Evolutionary conservation across 768 basidiomycete genomes (phyloP), one percentile per base, ranked within the genome.

Genomic region (Kwoniella bestiolae): DNA sequence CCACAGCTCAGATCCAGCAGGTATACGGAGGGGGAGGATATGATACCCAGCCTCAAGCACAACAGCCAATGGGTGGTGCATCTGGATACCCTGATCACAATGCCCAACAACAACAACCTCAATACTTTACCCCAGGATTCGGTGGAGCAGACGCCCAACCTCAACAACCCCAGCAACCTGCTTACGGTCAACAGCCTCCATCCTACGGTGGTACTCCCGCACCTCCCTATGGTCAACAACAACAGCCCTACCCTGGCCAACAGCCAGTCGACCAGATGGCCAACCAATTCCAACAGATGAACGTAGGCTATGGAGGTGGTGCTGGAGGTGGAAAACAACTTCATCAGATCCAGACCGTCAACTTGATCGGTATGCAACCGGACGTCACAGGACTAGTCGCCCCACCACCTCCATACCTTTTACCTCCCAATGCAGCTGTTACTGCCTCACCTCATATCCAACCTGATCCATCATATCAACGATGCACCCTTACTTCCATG

Each of bases 221-320:
- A 47, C 52, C 72, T 25, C 59, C 66, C 4, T 62, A 91, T 44
- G 87, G 87, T 70, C 68, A 63, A 49, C 68, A 62, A 35, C 58
- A 35, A 12, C 45, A 29, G 35, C 32, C 18, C 2, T 41, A 49
- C 18, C 31, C 46, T 4, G 49, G 50, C 29, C 60, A 46, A 47
- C 56, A 53, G 32, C 63, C 66, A 1, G 73, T 77, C 16, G 75
- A 72, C 28, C 85, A 86, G 41, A 83, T 97, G 71, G 83, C 90
- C 2, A 88, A 89, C 71, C 93, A 96, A 81, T 96, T 98, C 75
- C 84, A 88, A 29, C 87, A 90, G 82, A 94, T 97, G 94, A 89
- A 89, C 50, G 82, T 97, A 78, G 82, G 76, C 23, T 87, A 87
- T 35, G 49, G 35, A 51, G 25, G 41, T 3, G 32, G 38, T 69